Evolutionary conservation across 768 basidiomycete genomes (phyloP).

Genomic region (Suillus variegatus): DNA sequence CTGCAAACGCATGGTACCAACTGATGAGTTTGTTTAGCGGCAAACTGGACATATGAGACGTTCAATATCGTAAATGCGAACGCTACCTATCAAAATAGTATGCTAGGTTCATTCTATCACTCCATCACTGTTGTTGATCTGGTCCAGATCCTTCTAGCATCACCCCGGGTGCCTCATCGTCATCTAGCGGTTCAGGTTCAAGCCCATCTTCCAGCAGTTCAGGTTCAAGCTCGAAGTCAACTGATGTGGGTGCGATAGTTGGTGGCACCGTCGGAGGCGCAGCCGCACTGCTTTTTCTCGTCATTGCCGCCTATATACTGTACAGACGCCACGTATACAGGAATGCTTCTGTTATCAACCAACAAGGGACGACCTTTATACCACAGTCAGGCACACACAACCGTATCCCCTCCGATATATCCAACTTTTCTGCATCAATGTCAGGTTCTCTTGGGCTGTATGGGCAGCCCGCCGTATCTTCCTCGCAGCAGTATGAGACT

Average conservation of each 20-base stretch:
- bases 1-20: neutral
- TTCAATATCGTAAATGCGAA: constrained; percentile 35
- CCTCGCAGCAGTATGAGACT: neutral
- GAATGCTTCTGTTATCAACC: neutral
- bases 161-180: neutral
- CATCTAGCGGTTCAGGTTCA: constrained; percentile 7
- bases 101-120: constrained; percentile 12
- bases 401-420: constrained; percentile 16
- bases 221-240: neutral
- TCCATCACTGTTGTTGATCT: neutral
- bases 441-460: neutral
- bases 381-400: constrained; percentile 8
- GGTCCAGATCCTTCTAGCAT: neutral
- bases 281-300: constrained; percentile 18
- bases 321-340: constrained; percentile 13
- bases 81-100: constrained; percentile 8
- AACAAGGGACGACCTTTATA: neutral
- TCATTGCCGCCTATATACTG: constrained; percentile 17
- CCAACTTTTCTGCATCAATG: constrained; percentile 4
- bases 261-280: constrained; percentile 25
- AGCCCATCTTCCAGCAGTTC: constrained; percentile 8
- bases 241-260: constrained; percentile 23
- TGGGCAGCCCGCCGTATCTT: constrained; percentile 2
- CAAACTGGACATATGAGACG: constrained; percentile 30
- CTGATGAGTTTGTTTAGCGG: constrained; percentile 29